Conservation (phyloP, 257 asterid species). For the Fraxinus quadrangulata region DNA sequence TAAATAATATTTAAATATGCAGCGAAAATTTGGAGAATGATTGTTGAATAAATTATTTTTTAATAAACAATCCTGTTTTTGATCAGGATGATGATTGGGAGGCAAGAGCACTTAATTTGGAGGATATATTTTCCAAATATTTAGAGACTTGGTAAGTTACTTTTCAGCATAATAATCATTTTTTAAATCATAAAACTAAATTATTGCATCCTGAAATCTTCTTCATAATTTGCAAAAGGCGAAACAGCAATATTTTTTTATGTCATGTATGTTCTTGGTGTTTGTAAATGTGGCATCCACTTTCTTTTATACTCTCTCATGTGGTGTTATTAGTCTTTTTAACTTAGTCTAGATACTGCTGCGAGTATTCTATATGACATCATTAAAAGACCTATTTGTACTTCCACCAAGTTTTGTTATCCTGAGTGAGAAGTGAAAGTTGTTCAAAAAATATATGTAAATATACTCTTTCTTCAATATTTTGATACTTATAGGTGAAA, state of each 20-base stretch:
- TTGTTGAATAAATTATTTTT: background rate
- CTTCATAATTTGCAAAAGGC: background rate
- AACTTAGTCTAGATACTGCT: background rate
- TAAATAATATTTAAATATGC: background rate
- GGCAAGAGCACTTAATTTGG: constrained; percentile 58
- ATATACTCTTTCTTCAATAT: too few relatives aligned
- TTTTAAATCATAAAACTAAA: background rate
- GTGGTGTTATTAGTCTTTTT: background rate
- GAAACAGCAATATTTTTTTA: background rate
- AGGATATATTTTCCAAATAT: constrained; percentile 55
- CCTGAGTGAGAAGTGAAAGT: background rate
- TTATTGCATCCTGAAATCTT: background rate
- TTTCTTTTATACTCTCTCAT: background rate
- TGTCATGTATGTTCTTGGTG: background rate
- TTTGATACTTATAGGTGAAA: background rate
- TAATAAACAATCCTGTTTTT: constrained; percentile 17
- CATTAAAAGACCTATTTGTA: background rate
- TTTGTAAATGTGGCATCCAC: background rate
- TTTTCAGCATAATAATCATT: background rate
- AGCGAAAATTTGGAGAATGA: background rate
- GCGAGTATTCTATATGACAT: background rate
- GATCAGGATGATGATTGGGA: constrained; percentile 70
- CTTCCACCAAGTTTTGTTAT: background rate
- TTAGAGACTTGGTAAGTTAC: constrained; percentile 48
- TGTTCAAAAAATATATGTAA: background rate